phyloP scores from a whole-genome alignment of 2,329 filamentous ascomycete species.

The Fusarium newnesense region DNA sequence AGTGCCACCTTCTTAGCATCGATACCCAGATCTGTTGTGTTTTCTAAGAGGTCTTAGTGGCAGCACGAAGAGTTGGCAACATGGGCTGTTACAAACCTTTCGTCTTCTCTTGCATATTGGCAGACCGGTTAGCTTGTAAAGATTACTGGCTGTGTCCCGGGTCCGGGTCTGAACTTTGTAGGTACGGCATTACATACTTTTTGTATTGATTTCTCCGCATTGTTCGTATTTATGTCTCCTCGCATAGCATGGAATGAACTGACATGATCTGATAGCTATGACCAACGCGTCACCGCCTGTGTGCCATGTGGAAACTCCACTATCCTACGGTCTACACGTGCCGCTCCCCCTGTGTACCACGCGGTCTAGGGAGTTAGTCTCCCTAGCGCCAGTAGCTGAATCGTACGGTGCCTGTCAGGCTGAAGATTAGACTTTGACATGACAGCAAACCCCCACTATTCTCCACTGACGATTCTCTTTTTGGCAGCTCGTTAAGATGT shows the following conservation, averaged over 20 bases:
- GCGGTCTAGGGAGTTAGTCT: not conserved
- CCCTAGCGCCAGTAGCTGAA: not conserved
- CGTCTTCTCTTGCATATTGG: accelerated
- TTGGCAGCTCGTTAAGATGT: accelerated
- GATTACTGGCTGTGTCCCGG: accelerated
- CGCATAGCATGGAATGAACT: not conserved
- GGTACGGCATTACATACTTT: accelerated
- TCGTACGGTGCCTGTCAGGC: not conserved
- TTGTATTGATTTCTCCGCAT: accelerated
- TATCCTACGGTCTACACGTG: not conserved
- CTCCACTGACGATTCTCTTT: not conserved
- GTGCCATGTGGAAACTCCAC: not conserved
- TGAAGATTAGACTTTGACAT: too few species aligned
- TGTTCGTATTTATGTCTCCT: accelerated
- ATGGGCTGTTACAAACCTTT: not conserved
- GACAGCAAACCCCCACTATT: not conserved
- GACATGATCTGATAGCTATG: not conserved
- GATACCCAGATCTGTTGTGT: accelerated
- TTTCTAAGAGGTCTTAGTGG: too few species aligned
- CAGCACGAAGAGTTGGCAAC: accelerated
- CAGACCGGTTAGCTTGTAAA: accelerated
- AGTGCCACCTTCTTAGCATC: not conserved
- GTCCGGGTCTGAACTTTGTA: accelerated
- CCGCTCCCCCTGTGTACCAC: not conserved
- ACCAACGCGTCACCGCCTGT: accelerated